A percentile compares a stretch with the other conserved stretches of the same genome.
Conservation (phyloP, 768 basidiomycete species). For the Kwoniella bestiolae region DNA sequence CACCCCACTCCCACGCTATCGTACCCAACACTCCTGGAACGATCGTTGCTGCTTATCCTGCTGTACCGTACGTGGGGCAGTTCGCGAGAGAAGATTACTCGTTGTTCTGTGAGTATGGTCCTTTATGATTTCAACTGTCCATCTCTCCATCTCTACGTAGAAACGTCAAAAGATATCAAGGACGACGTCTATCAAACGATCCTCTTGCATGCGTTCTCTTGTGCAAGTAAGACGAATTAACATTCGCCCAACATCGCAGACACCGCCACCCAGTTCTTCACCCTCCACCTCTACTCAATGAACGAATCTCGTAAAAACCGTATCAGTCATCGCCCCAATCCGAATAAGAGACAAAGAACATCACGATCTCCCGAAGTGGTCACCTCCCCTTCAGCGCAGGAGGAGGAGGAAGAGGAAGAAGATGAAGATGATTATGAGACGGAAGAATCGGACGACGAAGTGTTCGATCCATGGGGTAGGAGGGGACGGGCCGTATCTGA, state of each 20-base stretch:
- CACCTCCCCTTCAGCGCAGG: constrained; percentile 51
- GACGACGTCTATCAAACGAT: not conserved
- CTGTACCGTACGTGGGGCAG: constrained; percentile 55
- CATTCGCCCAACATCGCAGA: constrained; percentile 17
- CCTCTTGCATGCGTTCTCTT: too few species aligned
- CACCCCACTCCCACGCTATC: constrained; percentile 18
- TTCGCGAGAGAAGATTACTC: constrained; percentile 52
- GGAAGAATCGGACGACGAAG: constrained; percentile 51
- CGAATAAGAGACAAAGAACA: constrained; percentile 59
- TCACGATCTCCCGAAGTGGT: constrained; percentile 35
- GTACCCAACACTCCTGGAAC: constrained; percentile 50
- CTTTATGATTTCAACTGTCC: too few species aligned
- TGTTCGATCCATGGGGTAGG: constrained; percentile 63
- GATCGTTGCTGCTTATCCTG: constrained; percentile 53
- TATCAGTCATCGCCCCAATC: constrained; percentile 60
- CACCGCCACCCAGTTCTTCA: constrained; percentile 84
- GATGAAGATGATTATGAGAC: constrained; percentile 60
- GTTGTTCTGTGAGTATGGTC: constrained; percentile 51
- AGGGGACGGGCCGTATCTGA: constrained; percentile 32
- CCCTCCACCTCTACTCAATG: constrained; percentile 74
- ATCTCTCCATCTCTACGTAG: not conserved
- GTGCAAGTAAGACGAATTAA: not conserved
- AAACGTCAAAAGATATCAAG: not conserved
- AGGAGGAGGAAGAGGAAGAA: constrained; percentile 60
- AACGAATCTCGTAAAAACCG: constrained; percentile 23